phyloP scores from a whole-genome alignment of 306 rosid genomes.

The Vigna radiata region DNA sequence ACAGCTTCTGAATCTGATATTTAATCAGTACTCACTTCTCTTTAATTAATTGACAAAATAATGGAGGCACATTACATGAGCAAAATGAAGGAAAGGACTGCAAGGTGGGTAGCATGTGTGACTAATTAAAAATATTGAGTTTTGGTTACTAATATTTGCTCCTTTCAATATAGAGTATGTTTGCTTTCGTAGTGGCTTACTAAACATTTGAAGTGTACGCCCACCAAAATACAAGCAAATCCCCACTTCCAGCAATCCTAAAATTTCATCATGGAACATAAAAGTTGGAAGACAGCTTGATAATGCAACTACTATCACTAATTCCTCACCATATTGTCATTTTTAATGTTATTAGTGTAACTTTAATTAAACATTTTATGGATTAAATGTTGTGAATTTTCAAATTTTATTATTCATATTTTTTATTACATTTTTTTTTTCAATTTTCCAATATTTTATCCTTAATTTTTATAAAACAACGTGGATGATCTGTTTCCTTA shows the following conservation, averaged over 20 bases:
- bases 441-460: no score
- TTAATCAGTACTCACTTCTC: not conserved
- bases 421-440: no score
- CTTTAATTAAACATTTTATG: no score
- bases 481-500: no score
- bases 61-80: not conserved
- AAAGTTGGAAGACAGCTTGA: conserved; percentile 45
- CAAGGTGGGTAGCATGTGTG: conserved; percentile 56
- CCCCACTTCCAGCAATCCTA: conserved; percentile 23
- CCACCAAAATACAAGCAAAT: conserved; percentile 37
- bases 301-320: conserved; percentile 8
- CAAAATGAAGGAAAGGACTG: conserved; percentile 27
- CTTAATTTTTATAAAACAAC: no score
- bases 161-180: conserved; percentile 8
- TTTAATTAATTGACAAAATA: conserved; percentile 19
- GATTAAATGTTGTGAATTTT: no score
- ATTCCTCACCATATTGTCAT: no score
- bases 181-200: conserved; percentile 37
- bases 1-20: conserved; percentile 21
- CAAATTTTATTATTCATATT: no score
- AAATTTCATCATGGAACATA: conserved; percentile 18
- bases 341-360: no score
- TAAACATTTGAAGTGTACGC: conserved; percentile 39
- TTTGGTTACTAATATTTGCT: conserved; percentile 39
- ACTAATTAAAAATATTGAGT: conserved; percentile 28